A percentile compares a stretch with the other conserved stretches of the same genome.
Conservation (phyloP, 208 protist species). For the Trypanosoma platydactyli region DNA sequence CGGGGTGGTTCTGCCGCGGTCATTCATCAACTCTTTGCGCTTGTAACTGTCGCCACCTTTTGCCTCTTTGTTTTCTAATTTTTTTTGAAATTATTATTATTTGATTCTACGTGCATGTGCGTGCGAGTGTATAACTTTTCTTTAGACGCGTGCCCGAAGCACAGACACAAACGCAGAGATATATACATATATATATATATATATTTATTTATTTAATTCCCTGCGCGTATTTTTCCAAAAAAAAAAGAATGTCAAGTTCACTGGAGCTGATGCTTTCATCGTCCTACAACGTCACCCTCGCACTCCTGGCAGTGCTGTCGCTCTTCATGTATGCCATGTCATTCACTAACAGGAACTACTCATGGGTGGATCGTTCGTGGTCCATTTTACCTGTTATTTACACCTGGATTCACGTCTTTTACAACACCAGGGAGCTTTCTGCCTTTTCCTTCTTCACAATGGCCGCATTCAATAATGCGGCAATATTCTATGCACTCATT, state of each 20-base stretch:
- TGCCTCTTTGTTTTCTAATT: background rate
- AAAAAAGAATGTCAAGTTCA: background rate
- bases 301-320: conserved; percentile 45
- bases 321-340: conserved; percentile 55
- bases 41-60: too few relatives aligned
- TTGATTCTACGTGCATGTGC: background rate
- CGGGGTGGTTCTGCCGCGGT: too few relatives aligned
- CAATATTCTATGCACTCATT: conserved; percentile 44
- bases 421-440: conserved; percentile 27
- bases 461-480: conserved; percentile 17
- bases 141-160: too few relatives aligned
- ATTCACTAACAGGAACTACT: conserved; percentile 65
- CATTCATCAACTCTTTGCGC: too few relatives aligned
- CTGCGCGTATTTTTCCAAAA: background rate
- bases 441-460: conserved; percentile 2
- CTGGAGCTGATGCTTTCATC: conserved; percentile 3
- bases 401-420: conserved; percentile 60
- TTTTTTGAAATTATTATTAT: background rate
- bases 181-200: background rate
- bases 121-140: too few relatives aligned
- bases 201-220: background rate
- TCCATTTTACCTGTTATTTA: conserved; percentile 74
- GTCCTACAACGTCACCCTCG: conserved; percentile 30
- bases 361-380: conserved; percentile 80
- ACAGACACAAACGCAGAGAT: background rate